Percentiles rank a stretch among this genome's conserved stretches.
Conservation (phyloP, 805 yeast species). For the Starmerella khaoyaiensis region DNA sequence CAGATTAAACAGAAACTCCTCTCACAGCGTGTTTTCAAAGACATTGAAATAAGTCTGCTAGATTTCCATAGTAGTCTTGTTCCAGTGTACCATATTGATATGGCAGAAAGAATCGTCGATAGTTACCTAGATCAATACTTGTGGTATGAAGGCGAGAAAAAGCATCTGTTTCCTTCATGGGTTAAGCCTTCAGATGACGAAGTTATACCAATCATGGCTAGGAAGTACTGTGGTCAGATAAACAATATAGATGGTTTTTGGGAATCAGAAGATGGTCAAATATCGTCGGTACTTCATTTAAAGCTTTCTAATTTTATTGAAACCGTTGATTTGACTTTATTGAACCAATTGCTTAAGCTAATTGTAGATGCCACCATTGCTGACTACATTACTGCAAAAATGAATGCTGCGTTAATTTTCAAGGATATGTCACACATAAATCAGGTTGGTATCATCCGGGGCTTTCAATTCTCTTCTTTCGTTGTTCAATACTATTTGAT, state of each 20-base stretch:
- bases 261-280: slow-evolving; percentile 61
- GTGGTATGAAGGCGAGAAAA: slow-evolving; percentile 88
- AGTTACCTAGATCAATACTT: slow-evolving; percentile 90
- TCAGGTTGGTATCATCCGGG: slow-evolving; percentile 75
- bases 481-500: slow-evolving; percentile 84
- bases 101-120: slow-evolving; percentile 88
- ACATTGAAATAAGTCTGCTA: slow-evolving; percentile 75
- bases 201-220: slow-evolving; percentile 79
- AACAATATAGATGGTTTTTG: slow-evolving; percentile 69
- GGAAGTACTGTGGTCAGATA: slow-evolving; percentile 89
- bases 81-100: slow-evolving; percentile 82
- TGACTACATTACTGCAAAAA: slow-evolving; percentile 82
- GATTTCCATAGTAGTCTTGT: slow-evolving; percentile 73
- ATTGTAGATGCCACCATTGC: slow-evolving; percentile 84
- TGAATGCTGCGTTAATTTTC: slow-evolving; percentile 66
- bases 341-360: slow-evolving; percentile 68
- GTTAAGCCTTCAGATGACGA: slow-evolving; percentile 89
- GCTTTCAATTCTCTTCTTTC: slow-evolving; percentile 81
- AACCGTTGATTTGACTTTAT: slow-evolving; percentile 73
- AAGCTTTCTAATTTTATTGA: slow-evolving; percentile 59
- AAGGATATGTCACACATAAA: slow-evolving; percentile 94
- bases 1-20: slow-evolving; percentile 69
- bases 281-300: slow-evolving; percentile 76
- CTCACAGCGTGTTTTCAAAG: slow-evolving; percentile 87
- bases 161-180: slow-evolving; percentile 89